phyloP scores from a whole-genome alignment of 2,329 filamentous ascomycete species.

The Alternaria sp. region DNA sequence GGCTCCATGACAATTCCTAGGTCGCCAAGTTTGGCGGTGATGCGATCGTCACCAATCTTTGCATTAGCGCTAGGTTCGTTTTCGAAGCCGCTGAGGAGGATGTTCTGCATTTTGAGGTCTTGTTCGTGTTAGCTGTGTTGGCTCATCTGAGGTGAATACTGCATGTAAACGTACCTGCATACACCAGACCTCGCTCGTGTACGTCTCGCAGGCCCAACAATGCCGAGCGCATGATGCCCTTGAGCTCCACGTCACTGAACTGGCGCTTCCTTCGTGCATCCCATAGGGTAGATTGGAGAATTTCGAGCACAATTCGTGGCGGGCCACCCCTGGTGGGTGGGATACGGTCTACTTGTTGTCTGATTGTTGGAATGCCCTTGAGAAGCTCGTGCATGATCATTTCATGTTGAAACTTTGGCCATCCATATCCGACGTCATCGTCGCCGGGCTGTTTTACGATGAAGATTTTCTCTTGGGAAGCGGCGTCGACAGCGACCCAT shows the following conservation, averaged over 20 bases:
- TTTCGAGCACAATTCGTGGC: conserved; percentile 18
- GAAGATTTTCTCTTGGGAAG: conserved; percentile 20
- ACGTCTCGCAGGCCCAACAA: conserved; percentile 18
- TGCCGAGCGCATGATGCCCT: conserved; percentile 20
- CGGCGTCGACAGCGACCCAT: conserved; percentile 22
- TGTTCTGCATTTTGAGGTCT: conserved; percentile 24
- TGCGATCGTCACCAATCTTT: conserved; percentile 1
- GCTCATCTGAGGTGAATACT: accelerated
- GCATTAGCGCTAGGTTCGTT: conserved; percentile 2
- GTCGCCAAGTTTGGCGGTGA: conserved; percentile 19
- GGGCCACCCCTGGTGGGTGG: conserved; percentile 13
- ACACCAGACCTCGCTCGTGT: conserved; percentile 17
- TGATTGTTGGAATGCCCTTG: conserved; percentile 16
- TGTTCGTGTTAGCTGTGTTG: neutral
- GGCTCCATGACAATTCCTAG: conserved; percentile 24
- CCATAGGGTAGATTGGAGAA: conserved; percentile 19
- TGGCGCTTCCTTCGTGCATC: conserved; percentile 18
- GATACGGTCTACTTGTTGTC: conserved; percentile 22
- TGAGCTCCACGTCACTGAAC: conserved; percentile 21
- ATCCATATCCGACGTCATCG: conserved; percentile 18
- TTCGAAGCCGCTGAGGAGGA: conserved; percentile 17
- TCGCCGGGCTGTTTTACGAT: conserved; percentile 20
- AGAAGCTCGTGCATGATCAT: conserved; percentile 24
- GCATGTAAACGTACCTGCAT: conserved; percentile 13
- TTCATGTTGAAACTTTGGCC: conserved; percentile 21